Base-by-base conservation (phyloP, 176 grass and related monocot species). In the Phyllostachys edulis region DNA sequence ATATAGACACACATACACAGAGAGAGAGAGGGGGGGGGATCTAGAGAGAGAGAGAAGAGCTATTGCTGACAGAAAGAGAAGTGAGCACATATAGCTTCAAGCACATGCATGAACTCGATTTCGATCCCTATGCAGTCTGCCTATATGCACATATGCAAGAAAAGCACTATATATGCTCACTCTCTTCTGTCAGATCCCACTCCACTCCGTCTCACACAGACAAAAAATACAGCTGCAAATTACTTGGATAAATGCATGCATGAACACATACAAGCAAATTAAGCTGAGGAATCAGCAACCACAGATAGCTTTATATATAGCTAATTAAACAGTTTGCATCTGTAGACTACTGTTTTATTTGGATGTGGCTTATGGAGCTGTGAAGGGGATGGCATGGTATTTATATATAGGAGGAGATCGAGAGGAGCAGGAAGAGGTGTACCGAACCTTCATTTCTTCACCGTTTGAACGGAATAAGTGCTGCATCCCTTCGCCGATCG, bases 121-220 rank as follows among this genome's bases (percentile, higher is more conserved):
- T 18, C 18, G 41, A 44, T 27, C 41, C 20, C 6, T 73, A 10
- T 32, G n/a, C 52, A 44, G 67, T 0, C 39, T 20, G 38, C 64
- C 21, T 9, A 67, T 23, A 62, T 36, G 13, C 20, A 44, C 67
- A 70, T 24, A 89, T 79, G 81, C 87, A 84, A 83, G 71, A 75
- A 91, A 87, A 87, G 18, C 66, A 91, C 80, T 51, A 87, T 84
- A 40, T 87, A 80, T 87, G 80, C 89, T 84, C 89, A 87, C 79
- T 87, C 79, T 87, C 84, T 91, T 73, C 71, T 73, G 71, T 73
- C 71, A 16, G 71, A 23, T 51, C 15, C 70, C 45, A 44, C 71
- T 29, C 44, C 45, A 27, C 6, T 73, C n/a, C 42, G 42, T 50
- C 41, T 14, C 39, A 42, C 41, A 23, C 4, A 71, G 12, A 71